Evolutionary conservation across 129 eudicot species (phyloP), one percentile per base, ranked within the genome.

Genomic region (Centrapalus pauciflorus): DNA sequence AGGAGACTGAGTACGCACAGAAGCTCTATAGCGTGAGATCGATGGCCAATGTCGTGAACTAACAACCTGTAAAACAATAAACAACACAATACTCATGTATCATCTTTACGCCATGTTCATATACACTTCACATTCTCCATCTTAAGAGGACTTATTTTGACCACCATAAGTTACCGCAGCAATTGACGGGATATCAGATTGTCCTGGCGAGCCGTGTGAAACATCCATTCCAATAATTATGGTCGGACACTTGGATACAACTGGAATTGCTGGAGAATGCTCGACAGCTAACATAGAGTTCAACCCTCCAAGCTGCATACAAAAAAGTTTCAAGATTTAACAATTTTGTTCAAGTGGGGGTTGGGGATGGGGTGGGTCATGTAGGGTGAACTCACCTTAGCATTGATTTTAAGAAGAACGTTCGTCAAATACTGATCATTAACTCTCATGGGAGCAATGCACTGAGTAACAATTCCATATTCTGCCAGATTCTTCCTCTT

Each of bases 151-250:
- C 2, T 10, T 25, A 0, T 20, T 21, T 30, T 30, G 29, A 35
- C 14, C 28, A 45, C 23, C 7, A 38, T 5, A 54, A 33, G 51
- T 70, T 79, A 87, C 97, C 61, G 97, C 91, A 8, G 97, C 97
- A 78, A 90, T 90, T 0, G 97, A 90, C 25, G 97, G 92, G 26
- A 85, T 73, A 32, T 90, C 95, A 69, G 90, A 75, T 33, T 76
- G 95, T 17, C 95, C 95, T 1, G 95, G 90, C 5, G 95, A 84
- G 7, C 92, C 89, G 45, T 87, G 95, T 0, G 95, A 90, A 4
- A 90, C 97, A 58, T 90, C 87, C 92, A 90, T 87, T 8, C 97
- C 97, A 32, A 90, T 69, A 29, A 90, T 82, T 25, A 90, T 67
- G 1, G 97, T 90, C 11, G 97, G 97, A 13, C 58, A 64, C 69